Evolutionary conservation across 768 basidiomycete genomes (phyloP).

Genomic region (Russula foetens): DNA sequence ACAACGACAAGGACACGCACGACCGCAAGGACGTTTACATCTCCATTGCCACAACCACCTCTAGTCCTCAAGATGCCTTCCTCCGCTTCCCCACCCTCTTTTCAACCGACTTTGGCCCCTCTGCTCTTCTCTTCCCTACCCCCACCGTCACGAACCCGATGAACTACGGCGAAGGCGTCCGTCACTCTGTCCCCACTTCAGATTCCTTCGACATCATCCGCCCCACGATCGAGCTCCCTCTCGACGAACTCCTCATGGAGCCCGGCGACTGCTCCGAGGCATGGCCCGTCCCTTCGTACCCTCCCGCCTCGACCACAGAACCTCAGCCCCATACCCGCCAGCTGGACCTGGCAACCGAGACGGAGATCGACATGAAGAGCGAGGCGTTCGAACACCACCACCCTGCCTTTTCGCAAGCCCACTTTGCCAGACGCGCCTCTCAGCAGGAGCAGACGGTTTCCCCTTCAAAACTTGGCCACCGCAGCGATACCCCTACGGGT

Average conservation of each 20-base stretch:
- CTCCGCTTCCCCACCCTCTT: constrained; percentile 72
- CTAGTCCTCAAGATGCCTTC: constrained; percentile 27
- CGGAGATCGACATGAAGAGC: constrained; percentile 25
- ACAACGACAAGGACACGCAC: constrained; percentile 31
- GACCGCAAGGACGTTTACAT: constrained; percentile 29
- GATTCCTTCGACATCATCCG: constrained; percentile 56
- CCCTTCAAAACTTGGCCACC: constrained; percentile 50
- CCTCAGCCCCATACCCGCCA: constrained; percentile 16
- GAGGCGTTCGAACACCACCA: constrained; percentile 22
- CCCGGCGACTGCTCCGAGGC: constrained; percentile 27
- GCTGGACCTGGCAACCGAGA: constrained; percentile 22
- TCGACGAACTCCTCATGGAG: constrained; percentile 71
- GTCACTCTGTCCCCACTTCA: constrained; percentile 33
- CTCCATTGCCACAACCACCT: constrained; percentile 15
- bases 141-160: constrained; percentile 59
- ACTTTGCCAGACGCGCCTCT: constrained; percentile 35
- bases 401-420: constrained; percentile 29
- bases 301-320: constrained; percentile 1
- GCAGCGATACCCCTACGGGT: not conserved
- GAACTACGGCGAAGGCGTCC: constrained; percentile 74
- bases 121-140: constrained; percentile 60
- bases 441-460: constrained; percentile 42
- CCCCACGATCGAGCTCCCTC: constrained; percentile 77
- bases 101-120: constrained; percentile 66
- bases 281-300: constrained; percentile 23